phyloP scores from a whole-genome alignment of 1,284 basidiomycete genomes.

The Mycena sp. region DNA sequence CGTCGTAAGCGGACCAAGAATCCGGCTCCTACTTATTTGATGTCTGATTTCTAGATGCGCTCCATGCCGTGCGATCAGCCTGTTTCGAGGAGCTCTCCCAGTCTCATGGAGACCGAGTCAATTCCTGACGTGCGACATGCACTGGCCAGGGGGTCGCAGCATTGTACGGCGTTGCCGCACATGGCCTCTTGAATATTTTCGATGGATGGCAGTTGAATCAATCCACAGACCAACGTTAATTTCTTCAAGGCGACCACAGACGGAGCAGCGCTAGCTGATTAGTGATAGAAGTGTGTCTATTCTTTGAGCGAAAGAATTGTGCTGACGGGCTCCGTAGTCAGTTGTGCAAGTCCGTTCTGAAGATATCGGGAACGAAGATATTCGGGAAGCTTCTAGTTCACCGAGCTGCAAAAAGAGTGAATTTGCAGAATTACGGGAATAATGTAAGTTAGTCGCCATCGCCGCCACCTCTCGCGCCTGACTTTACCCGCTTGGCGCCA shows the following conservation, averaged over 20 bases:
- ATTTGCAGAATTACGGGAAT: too few relatives aligned
- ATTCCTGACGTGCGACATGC: neutral
- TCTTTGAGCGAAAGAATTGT: neutral
- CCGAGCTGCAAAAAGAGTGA: too few relatives aligned
- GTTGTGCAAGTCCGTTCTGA: neutral
- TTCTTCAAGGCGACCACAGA: conserved; percentile 1
- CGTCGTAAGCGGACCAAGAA: too few relatives aligned
- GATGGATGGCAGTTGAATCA: neutral
- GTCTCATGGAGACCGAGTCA: neutral
- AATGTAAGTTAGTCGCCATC: too few relatives aligned
- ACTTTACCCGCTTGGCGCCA: conserved; percentile 82
- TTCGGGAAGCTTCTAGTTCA: conserved; percentile 1
- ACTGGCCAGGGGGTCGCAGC: neutral
- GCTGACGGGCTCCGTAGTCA: neutral
- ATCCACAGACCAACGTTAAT: neutral
- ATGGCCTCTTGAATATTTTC: too few relatives aligned
- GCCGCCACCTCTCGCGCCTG: conserved; percentile 60
- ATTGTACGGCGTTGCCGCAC: neutral
- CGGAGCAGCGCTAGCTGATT: neutral
- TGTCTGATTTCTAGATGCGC: neutral
- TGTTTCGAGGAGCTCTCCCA: conserved; percentile 4
- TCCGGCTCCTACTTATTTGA: too few relatives aligned
- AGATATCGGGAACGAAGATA: neutral
- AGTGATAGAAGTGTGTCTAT: neutral
- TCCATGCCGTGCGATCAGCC: neutral